Evolutionary conservation across 805 yeast genomes (phyloP).

Genomic region (Lipomyces starkeyi): DNA sequence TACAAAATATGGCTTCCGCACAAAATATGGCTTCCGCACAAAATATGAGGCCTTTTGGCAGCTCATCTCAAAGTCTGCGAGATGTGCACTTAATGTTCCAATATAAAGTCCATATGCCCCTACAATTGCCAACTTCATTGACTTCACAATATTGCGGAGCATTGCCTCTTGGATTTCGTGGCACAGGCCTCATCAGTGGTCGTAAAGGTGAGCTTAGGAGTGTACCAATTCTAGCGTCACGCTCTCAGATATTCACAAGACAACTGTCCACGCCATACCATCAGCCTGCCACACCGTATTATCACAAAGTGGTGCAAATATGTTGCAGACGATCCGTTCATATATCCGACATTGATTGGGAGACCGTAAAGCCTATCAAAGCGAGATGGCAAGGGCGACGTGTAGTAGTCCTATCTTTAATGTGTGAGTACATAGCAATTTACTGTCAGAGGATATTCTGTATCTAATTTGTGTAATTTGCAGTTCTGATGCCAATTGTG

Average conservation of each 20-base stretch:
- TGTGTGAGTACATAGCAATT: slow-evolving; percentile 18
- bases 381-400: slow-evolving; percentile 32
- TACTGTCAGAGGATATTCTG: background rate
- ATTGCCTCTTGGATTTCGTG: background rate
- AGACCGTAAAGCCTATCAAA: slow-evolving; percentile 64
- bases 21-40: background rate
- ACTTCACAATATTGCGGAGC: background rate
- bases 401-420: slow-evolving; percentile 17
- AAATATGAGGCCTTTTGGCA: background rate
- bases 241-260: background rate
- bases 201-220: background rate
- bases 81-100: background rate
- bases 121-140: background rate
- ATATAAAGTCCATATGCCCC: background rate
- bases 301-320: background rate
- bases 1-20: background rate
- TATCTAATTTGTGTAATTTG: slow-evolving; percentile 21
- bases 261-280: background rate
- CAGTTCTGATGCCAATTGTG: slow-evolving; percentile 77
- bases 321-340: background rate
- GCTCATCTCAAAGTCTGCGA: background rate
- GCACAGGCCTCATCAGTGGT: background rate
- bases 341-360: slow-evolving; percentile 83
- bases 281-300: background rate
- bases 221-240: background rate